Conservation (phyloP, 257 asterid genomes). For the Henckelia pumila region DNA sequence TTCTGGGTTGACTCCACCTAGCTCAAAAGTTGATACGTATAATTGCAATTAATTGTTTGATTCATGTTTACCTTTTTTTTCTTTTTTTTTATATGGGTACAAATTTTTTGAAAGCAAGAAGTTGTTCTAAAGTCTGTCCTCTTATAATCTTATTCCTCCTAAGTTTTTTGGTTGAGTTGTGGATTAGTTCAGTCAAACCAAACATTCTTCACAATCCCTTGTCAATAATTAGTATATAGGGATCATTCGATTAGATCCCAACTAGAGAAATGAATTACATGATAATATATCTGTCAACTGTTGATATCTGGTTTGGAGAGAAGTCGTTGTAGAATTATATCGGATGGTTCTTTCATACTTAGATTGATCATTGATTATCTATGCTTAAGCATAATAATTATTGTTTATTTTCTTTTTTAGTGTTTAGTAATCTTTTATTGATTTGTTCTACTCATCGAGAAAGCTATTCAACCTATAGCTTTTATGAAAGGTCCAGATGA, state of each 20-base stretch:
- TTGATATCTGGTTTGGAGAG: no score
- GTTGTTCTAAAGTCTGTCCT: no score
- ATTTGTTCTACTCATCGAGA: background rate
- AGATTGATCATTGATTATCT: no score
- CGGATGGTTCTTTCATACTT: background rate
- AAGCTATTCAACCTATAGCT: background rate
- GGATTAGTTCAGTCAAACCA: background rate
- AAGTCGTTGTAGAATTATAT: no score
- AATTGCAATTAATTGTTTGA: no score
- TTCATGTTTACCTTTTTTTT: no score
- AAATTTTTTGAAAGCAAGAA: no score
- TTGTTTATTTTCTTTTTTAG: no score
- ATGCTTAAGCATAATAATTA: background rate
- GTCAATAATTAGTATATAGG: background rate
- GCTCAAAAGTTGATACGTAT: no score
- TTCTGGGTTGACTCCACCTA: background rate
- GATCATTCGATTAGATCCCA: background rate
- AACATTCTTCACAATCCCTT: background rate
- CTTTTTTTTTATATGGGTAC: no score
- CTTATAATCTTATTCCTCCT: no score
- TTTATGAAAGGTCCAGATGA: background rate
- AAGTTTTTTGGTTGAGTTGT: background rate
- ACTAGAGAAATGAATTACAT: background rate
- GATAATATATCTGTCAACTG: no score
- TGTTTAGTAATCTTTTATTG: background rate